Percentiles rank a stretch among this genome's conserved stretches.
These are phyloP conservation scores for Cryptococcus amylolentus DNA, from an alignment of 1,284 basidiomycete species.

Conservation along the genomic window DNA sequence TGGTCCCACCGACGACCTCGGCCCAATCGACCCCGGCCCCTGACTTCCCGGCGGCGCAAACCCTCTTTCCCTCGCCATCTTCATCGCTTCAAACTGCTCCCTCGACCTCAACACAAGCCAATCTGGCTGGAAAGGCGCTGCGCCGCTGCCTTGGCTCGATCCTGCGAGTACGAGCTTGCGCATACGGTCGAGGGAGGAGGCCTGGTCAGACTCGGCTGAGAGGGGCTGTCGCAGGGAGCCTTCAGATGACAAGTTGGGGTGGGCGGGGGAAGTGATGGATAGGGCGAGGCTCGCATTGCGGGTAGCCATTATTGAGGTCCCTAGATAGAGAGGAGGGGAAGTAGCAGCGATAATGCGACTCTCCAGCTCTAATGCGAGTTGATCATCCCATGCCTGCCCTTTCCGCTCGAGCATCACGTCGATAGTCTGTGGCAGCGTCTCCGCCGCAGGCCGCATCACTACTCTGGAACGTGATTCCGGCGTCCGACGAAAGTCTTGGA, in stretches of 20 bases:
- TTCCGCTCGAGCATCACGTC: constrained; percentile 46
- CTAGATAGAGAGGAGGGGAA: constrained; percentile 49
- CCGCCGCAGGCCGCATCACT: constrained; percentile 49
- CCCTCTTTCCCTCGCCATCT: constrained; percentile 6
- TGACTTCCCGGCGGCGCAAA: neutral
- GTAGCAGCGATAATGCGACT: constrained; percentile 49
- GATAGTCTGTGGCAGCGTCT: constrained; percentile 44
- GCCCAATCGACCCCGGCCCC: neutral
- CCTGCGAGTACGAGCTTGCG: constrained; percentile 38
- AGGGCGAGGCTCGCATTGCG: constrained; percentile 48
- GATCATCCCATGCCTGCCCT: constrained; percentile 44
- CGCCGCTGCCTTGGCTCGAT: neutral
- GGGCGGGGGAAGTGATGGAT: constrained; percentile 42
- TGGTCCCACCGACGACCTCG: neutral
- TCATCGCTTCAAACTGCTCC: constrained; percentile 22
- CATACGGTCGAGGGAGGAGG: constrained; percentile 29
- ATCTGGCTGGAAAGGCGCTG: constrained; percentile 35
- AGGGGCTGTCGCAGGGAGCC: constrained; percentile 30
- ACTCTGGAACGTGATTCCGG: constrained; percentile 36
- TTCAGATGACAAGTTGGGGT: constrained; percentile 35
- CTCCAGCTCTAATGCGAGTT: constrained; percentile 46
- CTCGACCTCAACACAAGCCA: constrained; percentile 37
- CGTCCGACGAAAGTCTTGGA: constrained; percentile 46
- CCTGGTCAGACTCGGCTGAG: constrained; percentile 13
- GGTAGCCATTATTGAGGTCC: constrained; percentile 46